Base-by-base conservation (phyloP, 345 rosid genomes). In the Odontarrhena argentea region DNA sequence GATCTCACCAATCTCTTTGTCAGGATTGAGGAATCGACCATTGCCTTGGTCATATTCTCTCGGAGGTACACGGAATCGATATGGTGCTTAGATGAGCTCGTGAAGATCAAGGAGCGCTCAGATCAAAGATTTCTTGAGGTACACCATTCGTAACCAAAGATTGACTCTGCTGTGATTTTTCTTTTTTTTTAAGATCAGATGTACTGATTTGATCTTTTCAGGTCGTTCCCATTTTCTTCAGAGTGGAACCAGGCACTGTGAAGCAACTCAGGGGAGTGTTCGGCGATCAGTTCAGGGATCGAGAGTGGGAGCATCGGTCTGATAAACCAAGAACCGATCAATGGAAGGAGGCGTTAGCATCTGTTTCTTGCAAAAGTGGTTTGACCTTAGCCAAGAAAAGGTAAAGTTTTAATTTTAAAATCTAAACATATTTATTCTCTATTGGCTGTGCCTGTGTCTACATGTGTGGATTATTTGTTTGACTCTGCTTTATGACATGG, bases 31-130 rank as follows among this genome's bases (percentile, higher is more conserved):
- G 51, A 26, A 9, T 60, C 60, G 0, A 60, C n/a, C 2, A n/a
- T 69, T 6, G 41, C 53, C 0, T 25, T 69, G 12, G 35, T 69
- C 14, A 43, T 60, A 22, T 58, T 68, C 47, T 67, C 71, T 0
- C 8, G 14, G 24, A 10, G 59, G 6, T 67, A 28, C 15, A 50
- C 47, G 2, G 24, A 49, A 2, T 67, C 63, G 5, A 28, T 7
- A 3, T 67, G 63, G 63, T 55, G 72, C n/a, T 48, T 68, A 61
- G 46, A 68, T 7, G 65, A 68, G 45, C 57, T 57, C 9, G 24
- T 46, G 1, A 35, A 57, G 40, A 68, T 68, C 25, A 35, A 45
- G 1, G n/a, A 51, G 9, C 43, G 62, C 46, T 42, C 9, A 18
- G 45, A 70, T 25, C 14, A 25, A 25, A 37, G 37, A 51, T 47